These are phyloP conservation scores for Eragrostis nindensis DNA, from an alignment of 176 grass and related monocot genomes.

Conservation along the genomic window DNA sequence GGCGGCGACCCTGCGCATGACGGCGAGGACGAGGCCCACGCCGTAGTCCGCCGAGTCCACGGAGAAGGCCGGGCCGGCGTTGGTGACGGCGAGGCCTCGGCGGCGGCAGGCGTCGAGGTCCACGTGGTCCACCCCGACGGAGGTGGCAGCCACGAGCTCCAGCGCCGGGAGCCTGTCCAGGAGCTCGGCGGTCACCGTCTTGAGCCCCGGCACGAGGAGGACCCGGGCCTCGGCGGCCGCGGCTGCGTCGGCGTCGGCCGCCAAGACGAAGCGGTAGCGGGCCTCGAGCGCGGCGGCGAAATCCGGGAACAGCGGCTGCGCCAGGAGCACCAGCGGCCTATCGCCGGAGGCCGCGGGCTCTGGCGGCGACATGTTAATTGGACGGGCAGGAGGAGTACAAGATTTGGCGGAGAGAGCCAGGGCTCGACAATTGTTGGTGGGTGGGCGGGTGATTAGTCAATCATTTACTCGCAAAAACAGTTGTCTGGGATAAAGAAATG, in stretches of 20 bases:
- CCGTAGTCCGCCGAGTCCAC: conserved; percentile 52
- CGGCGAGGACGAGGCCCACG: conserved; percentile 58
- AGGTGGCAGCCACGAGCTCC: conserved; percentile 40
- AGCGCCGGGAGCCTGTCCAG: conserved; percentile 44
- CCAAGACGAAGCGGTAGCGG: conserved; percentile 9
- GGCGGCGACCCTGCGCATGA: conserved; percentile 44
- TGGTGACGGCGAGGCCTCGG: conserved; percentile 51
- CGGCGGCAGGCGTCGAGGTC: conserved; percentile 51
- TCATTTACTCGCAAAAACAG: no score
- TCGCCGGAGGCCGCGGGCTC: neutral
- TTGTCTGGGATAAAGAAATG: no score
- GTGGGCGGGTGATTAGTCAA: no score
- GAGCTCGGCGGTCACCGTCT: conserved; percentile 9
- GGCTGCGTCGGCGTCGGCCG: neutral
- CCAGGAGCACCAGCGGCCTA: conserved; percentile 39
- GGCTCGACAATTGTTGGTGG: no score
- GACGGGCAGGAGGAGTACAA: no score
- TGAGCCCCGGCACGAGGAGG: conserved; percentile 18
- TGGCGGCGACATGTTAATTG: no score
- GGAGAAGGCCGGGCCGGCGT: conserved; percentile 46
- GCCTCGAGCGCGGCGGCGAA: conserved; percentile 4
- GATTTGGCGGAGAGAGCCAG: no score
- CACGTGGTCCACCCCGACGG: conserved; percentile 64
- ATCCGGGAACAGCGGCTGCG: neutral
- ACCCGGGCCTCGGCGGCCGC: neutral